These are phyloP conservation scores for Mycena venus DNA, from an alignment of 768 basidiomycete genomes.

Conservation along the genomic window DNA sequence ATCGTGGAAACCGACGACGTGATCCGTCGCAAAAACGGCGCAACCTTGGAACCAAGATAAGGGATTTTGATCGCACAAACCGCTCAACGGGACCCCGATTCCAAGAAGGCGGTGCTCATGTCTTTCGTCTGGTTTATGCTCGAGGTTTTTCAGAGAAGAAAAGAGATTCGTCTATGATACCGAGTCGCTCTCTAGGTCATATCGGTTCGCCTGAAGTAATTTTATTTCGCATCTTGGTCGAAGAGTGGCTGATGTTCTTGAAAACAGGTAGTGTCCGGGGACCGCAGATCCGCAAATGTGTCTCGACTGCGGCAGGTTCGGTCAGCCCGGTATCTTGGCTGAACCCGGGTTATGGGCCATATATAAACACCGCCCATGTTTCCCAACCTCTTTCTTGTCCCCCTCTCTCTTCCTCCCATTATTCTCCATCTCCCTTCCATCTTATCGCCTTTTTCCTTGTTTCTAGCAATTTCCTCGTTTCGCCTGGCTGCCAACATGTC, in stretches of 20 bases:
- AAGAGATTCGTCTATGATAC: neutral
- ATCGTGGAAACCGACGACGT: neutral
- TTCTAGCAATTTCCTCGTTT: neutral
- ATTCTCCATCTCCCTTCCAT: too few relatives aligned
- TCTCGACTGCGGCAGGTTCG: neutral
- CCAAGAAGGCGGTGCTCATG: neutral
- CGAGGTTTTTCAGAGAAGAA: neutral
- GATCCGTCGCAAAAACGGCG: neutral
- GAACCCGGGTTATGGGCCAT: constrained; percentile 38
- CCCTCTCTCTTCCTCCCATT: neutral
- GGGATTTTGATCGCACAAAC: neutral
- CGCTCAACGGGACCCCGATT: neutral
- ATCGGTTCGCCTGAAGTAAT: neutral
- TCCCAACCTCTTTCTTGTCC: neutral
- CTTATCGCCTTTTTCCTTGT: neutral
- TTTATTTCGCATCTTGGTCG: neutral
- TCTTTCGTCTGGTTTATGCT: neutral
- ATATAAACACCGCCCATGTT: constrained; percentile 28
- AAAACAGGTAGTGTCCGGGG: neutral
- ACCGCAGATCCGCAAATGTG: neutral
- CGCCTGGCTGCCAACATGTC: neutral
- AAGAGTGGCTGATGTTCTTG: neutral
- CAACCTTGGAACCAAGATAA: neutral
- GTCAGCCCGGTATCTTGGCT: neutral
- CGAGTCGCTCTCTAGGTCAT: neutral